Base-by-base conservation (phyloP, 2,329 filamentous ascomycete species). In the Aspergillus pseudotamarii region DNA sequence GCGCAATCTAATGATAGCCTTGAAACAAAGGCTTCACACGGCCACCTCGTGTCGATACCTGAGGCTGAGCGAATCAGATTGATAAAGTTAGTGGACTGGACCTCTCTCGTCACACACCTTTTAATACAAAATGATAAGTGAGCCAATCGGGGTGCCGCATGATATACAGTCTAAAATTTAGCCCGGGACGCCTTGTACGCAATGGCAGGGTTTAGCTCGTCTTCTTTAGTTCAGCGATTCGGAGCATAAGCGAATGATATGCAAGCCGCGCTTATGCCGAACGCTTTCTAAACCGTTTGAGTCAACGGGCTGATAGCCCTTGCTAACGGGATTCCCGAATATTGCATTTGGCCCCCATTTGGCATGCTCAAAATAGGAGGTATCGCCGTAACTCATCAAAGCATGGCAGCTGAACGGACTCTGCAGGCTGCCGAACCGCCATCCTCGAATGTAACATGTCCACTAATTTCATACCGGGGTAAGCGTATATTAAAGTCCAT, bases 41-140 rank as follows among this genome's bases (percentile, higher is more conserved):
- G 36, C 23, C 46, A 57, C 46, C 51, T 58, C 46, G 56, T 63
- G 53, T 63, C 36, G 19, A 30, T 38, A 21, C 56, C 57, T 53
- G 56, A 58, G 50, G 61, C 50, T 54, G 43, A 64, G 57, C 56
- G 45, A 64, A 59, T 60, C 36, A 26, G 30, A 36, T 34, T 36
- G 34, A n/a, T 55, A 38, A 38, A 26, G 30, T 54, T 54, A 19
- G 51, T 54, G 11, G n/a, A 34, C 51, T 23, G n/a, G 34, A 36
- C 34, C 51, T 55, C 30, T 28, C 12, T n/a, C 12, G 12, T 14
- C 8, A 14, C 16, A 23, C 30, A 6, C 19, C 16, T n/a, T 26
- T 21, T 55, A 14, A 26, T 38, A 41, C 32, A 23, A 16, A 30
- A 54, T 34, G 30, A 19, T 10, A 9, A 54, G 14, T n/a, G 14